Base-by-base conservation (phyloP, 805 yeast genomes). In the Ogataea methanolica region DNA sequence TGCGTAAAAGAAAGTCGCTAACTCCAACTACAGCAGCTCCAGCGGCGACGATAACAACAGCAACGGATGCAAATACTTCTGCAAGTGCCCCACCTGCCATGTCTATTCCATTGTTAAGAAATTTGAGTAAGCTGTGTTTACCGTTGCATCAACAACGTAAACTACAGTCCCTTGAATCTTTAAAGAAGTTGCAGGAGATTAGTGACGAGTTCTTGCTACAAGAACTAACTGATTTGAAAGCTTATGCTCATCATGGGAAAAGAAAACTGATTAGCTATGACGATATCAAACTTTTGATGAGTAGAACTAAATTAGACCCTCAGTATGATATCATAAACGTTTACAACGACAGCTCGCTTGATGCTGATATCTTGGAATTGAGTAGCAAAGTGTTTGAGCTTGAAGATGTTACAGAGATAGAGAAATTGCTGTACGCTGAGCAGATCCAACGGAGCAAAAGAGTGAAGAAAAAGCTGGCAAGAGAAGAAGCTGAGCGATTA, bases 141-240 rank as follows among this genome's bases (percentile, higher is more conserved):
- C 59, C 62, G 5, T 51, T 48, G 22, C 46, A 44, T 7, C 26
- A 49, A 21, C 52, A 45, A 9, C 42, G 51, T 26, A 56, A 53
- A 41, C 44, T 58, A 19, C 41, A 58, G 5, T 57, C 66, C 0
- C 39, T 48, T 2, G 62, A 62, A 6, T 43, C 63, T 0, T 47
- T 65, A 22, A 37, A 46, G n/a, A 47, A 55, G n/a, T 47, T 73
- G 19, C 68, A 68, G 29, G 54, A 54, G 12, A 61, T 66, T 39
- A 66, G 73, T 2, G 58, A 60, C 21, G 66, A 63, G 38, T 73
- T 73, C 41, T 56, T 73, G 37, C 50, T 54, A 22, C 68, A 66
- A 21, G 66, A 72, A 46, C 47, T 68, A 52, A 48, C 43, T 0
- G 74, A 72, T 48, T 55, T 72, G 41, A 52, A 59, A 19, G 62